A percentile compares a stretch with the other conserved stretches of the same genome.
phyloP scores from a whole-genome alignment of 192 early-diverging fungal genomes.

The Dissophora globulifera region DNA sequence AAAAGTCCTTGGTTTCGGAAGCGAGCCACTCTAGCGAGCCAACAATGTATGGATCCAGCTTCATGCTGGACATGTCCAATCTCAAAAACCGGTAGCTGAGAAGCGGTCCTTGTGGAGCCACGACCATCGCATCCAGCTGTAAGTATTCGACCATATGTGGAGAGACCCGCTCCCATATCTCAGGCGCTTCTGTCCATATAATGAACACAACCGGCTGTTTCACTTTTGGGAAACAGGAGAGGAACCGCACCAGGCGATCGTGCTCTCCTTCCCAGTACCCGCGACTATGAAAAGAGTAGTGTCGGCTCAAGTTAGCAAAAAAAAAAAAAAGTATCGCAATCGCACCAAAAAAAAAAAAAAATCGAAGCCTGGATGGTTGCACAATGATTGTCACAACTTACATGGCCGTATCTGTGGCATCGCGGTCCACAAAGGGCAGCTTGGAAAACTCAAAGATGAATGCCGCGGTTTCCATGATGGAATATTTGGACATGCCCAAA shows the following conservation, averaged over 20 bases:
- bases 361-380: too few species aligned
- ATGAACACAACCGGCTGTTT: slow-evolving; percentile 46
- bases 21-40: slow-evolving; percentile 47
- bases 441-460: slow-evolving; percentile 49
- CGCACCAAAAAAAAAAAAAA: too few species aligned
- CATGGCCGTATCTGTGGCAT: slow-evolving; percentile 25
- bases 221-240: slow-evolving; percentile 40
- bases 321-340: too few species aligned
- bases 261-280: slow-evolving; percentile 25
- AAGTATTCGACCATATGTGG: slow-evolving; percentile 22
- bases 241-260: slow-evolving; percentile 25
- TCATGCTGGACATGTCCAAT: slow-evolving; percentile 39
- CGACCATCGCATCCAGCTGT: slow-evolving; percentile 29
- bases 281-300: slow-evolving; percentile 9
- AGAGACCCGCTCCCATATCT: slow-evolving; percentile 43
- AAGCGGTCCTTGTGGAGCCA: slow-evolving; percentile 6
- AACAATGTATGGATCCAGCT: slow-evolving; percentile 31
- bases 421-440: slow-evolving; percentile 5
- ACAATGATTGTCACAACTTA: too few species aligned
- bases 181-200: slow-evolving; percentile 20
- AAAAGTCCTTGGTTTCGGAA: slow-evolving; percentile 27
- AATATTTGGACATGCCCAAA: slow-evolving; percentile 22
- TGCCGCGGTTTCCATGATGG: slow-evolving; percentile 33
- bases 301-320: too few species aligned
- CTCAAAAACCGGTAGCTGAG: slow-evolving; percentile 28